Percentiles rank a stretch among this genome's conserved stretches.
These are phyloP conservation scores for Sclerotiophoma versabilis DNA, from an alignment of 2,329 filamentous ascomycete genomes.

Conservation along the genomic window DNA sequence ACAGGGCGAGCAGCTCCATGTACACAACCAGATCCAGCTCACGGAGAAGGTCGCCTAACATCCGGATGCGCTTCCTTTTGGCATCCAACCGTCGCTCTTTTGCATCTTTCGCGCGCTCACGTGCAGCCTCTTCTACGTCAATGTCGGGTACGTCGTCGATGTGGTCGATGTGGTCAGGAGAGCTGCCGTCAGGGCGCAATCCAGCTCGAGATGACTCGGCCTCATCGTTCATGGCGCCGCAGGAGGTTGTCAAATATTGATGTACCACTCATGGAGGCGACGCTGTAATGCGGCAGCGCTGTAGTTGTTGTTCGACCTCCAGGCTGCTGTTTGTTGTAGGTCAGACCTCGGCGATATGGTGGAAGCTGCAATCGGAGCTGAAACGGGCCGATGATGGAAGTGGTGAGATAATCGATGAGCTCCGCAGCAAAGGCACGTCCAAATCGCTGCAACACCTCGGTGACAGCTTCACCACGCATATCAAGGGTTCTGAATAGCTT, in stretches of 20 bases:
- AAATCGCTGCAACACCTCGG: slow-evolving; percentile 4
- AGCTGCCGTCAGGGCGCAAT: slow-evolving; percentile 27
- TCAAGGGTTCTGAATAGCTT: slow-evolving; percentile 2
- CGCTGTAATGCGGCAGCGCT: slow-evolving; percentile 11
- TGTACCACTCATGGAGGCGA: slow-evolving; percentile 39
- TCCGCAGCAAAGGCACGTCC: slow-evolving; percentile 24
- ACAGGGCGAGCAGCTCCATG: slow-evolving; percentile 66
- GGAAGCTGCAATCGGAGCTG: slow-evolving; percentile 7
- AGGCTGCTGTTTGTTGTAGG: slow-evolving; percentile 19
- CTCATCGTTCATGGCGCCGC: slow-evolving; percentile 50
- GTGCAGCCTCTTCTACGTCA: slow-evolving; percentile 31
- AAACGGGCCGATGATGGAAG: slow-evolving; percentile 23
- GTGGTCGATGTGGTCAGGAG: slow-evolving; percentile 24
- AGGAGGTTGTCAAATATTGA: slow-evolving; percentile 14
- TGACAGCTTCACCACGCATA: slow-evolving; percentile 2
- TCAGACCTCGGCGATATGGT: slow-evolving; percentile 1
- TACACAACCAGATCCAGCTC: slow-evolving; percentile 67
- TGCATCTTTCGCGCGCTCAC: slow-evolving; percentile 25
- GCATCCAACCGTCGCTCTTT: slow-evolving; percentile 43
- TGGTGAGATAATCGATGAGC: slow-evolving; percentile 49
- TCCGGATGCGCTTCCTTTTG: slow-evolving; percentile 45
- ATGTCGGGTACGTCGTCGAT: slow-evolving; percentile 23
- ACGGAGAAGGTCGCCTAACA: slow-evolving; percentile 63
- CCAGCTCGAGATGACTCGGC: slow-evolving; percentile 46
- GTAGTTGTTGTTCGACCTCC: slow-evolving; percentile 2